Percentiles rank a stretch among this genome's conserved stretches.
Evolutionary conservation across 345 rosid genomes (phyloP).

Genomic region (Hypericum perforatum): DNA sequence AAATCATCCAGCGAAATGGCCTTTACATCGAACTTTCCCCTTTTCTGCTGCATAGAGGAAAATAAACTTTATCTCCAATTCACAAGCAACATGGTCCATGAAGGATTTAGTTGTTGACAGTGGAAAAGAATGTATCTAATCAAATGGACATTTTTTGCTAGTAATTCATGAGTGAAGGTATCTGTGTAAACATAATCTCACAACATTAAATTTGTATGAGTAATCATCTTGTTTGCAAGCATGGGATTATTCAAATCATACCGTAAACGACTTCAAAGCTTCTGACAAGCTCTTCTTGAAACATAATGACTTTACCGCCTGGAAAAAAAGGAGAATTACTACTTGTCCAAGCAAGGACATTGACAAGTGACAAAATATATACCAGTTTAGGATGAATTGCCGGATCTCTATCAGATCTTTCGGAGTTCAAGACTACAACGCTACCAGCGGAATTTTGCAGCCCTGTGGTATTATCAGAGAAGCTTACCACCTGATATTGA

Average conservation of each 20-base stretch:
- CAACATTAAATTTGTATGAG: too few relatives aligned
- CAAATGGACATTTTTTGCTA: too few relatives aligned
- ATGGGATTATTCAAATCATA: conserved; percentile 18
- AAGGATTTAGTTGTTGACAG: too few relatives aligned
- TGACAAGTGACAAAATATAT: background rate
- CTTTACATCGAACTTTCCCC: conserved; percentile 19
- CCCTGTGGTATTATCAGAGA: conserved; percentile 30
- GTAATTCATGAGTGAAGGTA: too few relatives aligned
- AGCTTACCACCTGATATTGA: conserved; percentile 51
- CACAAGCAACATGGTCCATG: too few relatives aligned
- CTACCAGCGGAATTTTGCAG: conserved; percentile 27
- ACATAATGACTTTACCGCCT: conserved; percentile 37
- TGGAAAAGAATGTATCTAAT: too few relatives aligned
- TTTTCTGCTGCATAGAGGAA: conserved; percentile 35
- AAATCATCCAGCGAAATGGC: conserved; percentile 50
- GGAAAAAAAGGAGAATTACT: conserved; percentile 7
- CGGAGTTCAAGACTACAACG: conserved; percentile 39
- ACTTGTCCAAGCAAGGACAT: too few relatives aligned
- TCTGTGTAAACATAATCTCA: too few relatives aligned
- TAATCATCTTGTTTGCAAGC: too few relatives aligned
- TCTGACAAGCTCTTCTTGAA: conserved; percentile 45
- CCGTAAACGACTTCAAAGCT: conserved; percentile 38
- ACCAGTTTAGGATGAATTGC: conserved; percentile 29
- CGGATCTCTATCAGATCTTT: conserved; percentile 23
- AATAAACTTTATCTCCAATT: background rate